These are phyloP conservation scores for Penicillium corylophilum DNA, from an alignment of 2,329 filamentous ascomycete species.

Conservation along the genomic window DNA sequence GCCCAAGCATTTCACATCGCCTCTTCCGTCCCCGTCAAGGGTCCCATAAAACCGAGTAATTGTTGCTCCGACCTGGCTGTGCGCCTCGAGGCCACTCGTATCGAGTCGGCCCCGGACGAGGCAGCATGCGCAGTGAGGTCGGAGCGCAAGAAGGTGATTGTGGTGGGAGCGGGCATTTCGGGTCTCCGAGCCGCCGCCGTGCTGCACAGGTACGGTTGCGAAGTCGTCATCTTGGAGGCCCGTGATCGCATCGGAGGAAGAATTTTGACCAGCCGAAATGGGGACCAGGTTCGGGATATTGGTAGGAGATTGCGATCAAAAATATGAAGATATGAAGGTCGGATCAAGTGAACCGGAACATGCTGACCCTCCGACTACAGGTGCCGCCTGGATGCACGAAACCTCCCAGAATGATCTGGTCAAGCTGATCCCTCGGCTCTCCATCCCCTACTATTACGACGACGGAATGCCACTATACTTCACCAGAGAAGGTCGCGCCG, in stretches of 20 bases:
- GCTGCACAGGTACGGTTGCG: conserved; percentile 34
- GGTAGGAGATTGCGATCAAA: conserved; percentile 24
- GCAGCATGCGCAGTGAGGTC: conserved; percentile 23
- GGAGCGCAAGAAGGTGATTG: conserved; percentile 28
- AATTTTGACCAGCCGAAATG: conserved; percentile 40
- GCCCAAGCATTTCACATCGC: conserved; percentile 28
- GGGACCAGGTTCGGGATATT: conserved; percentile 39
- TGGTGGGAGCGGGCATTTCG: conserved; percentile 39
- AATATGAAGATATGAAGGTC: background rate
- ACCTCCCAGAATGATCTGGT: conserved; percentile 47
- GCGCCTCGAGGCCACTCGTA: conserved; percentile 17
- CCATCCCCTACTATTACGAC: conserved; percentile 48
- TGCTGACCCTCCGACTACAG: conserved; percentile 20
- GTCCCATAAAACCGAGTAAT: conserved; percentile 27
- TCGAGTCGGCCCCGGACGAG: conserved; percentile 17
- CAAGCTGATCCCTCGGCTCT: conserved; percentile 43
- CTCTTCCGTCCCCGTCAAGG: conserved; percentile 10
- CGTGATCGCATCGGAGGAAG: conserved; percentile 39
- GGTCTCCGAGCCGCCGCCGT: conserved; percentile 37
- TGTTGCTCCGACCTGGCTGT: conserved; percentile 24
- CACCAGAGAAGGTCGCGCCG: conserved; percentile 43
- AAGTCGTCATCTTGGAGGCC: conserved; percentile 38
- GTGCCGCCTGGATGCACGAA: conserved; percentile 49
- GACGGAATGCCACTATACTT: conserved; percentile 45
- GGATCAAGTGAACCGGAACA: background rate